Percentiles rank a stretch among this genome's conserved stretches.
These are phyloP conservation scores for Dioszegia aurantiaca DNA, from an alignment of 768 basidiomycete genomes.

Conservation along the genomic window DNA sequence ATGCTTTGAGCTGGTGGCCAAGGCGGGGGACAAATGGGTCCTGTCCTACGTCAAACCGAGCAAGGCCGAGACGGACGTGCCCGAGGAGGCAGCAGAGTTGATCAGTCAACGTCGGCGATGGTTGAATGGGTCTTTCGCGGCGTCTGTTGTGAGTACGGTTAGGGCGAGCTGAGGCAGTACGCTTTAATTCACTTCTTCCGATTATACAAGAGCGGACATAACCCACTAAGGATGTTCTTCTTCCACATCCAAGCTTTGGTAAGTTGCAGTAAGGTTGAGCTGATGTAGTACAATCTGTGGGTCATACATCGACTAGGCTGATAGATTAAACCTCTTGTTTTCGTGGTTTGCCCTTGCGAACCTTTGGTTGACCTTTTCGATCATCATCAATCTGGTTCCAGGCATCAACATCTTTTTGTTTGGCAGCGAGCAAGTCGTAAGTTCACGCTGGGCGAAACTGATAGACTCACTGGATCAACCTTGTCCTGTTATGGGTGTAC, in stretches of 20 bases:
- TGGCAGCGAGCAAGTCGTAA: conserved; percentile 66
- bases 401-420: conserved; percentile 60
- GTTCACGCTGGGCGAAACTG: neutral
- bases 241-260: conserved; percentile 90
- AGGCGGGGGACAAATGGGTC: conserved; percentile 80
- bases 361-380: conserved; percentile 91
- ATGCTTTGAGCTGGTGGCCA: conserved; percentile 94
- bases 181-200: conserved; percentile 89
- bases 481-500: conserved; percentile 80
- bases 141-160: conserved; percentile 67
- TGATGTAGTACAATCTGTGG: conserved; percentile 34
- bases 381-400: conserved; percentile 80
- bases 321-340: conserved; percentile 73
- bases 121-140: conserved; percentile 94
- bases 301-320: neutral
- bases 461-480: conserved; percentile 86
- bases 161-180: conserved; percentile 17
- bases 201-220: conserved; percentile 81
- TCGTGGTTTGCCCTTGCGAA: conserved; percentile 92
- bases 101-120: conserved; percentile 95
- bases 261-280: conserved; percentile 46
- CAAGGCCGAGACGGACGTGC: conserved; percentile 90
- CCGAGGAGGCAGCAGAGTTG: conserved; percentile 79
- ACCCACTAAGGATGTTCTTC: conserved; percentile 90
- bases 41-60: conserved; percentile 90